phyloP scores from a whole-genome alignment of 495 filamentous ascomycete species.

The Penicillium paxilli region DNA sequence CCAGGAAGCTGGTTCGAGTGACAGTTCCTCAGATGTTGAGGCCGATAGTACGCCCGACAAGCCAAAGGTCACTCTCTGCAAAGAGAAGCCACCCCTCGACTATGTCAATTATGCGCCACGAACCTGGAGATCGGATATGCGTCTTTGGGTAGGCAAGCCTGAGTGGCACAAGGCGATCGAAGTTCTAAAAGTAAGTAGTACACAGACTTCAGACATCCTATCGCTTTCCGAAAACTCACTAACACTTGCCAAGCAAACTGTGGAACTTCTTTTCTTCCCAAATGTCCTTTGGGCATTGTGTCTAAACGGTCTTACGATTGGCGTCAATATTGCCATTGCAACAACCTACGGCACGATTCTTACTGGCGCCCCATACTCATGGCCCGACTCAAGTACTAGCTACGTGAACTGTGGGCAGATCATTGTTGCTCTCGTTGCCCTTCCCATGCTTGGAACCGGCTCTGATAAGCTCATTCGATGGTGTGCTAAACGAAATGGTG shows the following conservation, averaged over 20 bases:
- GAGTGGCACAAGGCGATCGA: slow-evolving; percentile 27
- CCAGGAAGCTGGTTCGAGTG: slow-evolving; percentile 15
- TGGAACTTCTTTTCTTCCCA: slow-evolving; percentile 30
- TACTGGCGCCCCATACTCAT: slow-evolving; percentile 32
- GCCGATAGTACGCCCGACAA: not conserved
- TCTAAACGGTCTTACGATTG: slow-evolving; percentile 38
- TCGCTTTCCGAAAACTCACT: not conserved
- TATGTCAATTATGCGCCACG: slow-evolving; percentile 19
- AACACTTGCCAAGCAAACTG: not conserved
- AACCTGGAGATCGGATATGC: slow-evolving; percentile 26
- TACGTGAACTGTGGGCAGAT: slow-evolving; percentile 39
- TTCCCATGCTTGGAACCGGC: slow-evolving; percentile 34
- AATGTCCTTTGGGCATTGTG: slow-evolving; percentile 41
- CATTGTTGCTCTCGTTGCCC: slow-evolving; percentile 27
- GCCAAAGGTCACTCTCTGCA: slow-evolving; percentile 9
- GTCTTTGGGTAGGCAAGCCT: slow-evolving; percentile 28
- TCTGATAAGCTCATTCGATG: slow-evolving; percentile 29
- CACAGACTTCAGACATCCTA: not conserved
- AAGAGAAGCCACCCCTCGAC: slow-evolving; percentile 24
- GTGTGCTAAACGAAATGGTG: slow-evolving; percentile 23
- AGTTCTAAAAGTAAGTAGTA: slow-evolving; percentile 20
- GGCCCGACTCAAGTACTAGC: slow-evolving; percentile 26
- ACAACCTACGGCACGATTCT: slow-evolving; percentile 38
- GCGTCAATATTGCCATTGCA: slow-evolving; percentile 38
- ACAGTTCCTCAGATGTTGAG: not conserved